phyloP scores from a whole-genome alignment of 805 yeast species.

The Sugiyamaella marilandica region DNA sequence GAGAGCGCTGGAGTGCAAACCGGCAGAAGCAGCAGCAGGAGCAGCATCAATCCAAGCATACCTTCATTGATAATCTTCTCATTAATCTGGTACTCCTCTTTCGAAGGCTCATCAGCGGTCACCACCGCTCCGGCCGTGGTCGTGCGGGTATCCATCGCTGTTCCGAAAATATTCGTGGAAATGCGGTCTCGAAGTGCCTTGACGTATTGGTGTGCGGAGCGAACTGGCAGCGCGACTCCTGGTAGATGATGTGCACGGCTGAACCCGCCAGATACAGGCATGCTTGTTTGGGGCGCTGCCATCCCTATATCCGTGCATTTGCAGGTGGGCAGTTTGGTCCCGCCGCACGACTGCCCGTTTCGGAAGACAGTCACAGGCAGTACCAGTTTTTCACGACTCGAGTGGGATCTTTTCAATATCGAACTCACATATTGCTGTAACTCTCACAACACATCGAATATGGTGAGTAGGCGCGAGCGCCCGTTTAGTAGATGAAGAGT shows the following conservation, averaged over 20 bases:
- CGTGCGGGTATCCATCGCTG: background rate
- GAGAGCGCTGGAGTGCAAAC: too few relatives aligned
- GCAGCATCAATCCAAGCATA: too few relatives aligned
- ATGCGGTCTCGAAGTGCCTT: background rate
- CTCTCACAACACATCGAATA: conserved; percentile 4
- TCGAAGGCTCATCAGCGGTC: conserved; percentile 2
- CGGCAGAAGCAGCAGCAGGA: too few relatives aligned
- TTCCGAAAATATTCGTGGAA: too few relatives aligned
- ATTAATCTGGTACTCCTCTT: conserved; percentile 20
- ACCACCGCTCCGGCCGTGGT: background rate
- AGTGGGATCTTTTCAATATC: background rate
- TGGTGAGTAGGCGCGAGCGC: conserved; percentile 4
- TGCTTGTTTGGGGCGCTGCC: too few relatives aligned
- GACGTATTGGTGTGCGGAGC: background rate
- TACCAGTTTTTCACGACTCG: conserved; percentile 1
- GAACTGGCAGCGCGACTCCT: background rate
- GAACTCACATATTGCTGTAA: background rate
- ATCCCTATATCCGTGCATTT: too few relatives aligned
- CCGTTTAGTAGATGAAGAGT: background rate
- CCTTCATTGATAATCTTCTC: conserved; percentile 25
- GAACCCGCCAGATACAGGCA: too few relatives aligned
- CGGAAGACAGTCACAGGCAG: conserved; percentile 3
- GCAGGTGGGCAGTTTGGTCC: too few relatives aligned
- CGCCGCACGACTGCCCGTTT: background rate
- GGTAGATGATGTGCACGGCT: background rate